Percentiles rank a stretch among this genome's conserved stretches.
phyloP scores from a whole-genome alignment of 352 stramenopile genomes.

The Globisporangium iwayamae region DNA sequence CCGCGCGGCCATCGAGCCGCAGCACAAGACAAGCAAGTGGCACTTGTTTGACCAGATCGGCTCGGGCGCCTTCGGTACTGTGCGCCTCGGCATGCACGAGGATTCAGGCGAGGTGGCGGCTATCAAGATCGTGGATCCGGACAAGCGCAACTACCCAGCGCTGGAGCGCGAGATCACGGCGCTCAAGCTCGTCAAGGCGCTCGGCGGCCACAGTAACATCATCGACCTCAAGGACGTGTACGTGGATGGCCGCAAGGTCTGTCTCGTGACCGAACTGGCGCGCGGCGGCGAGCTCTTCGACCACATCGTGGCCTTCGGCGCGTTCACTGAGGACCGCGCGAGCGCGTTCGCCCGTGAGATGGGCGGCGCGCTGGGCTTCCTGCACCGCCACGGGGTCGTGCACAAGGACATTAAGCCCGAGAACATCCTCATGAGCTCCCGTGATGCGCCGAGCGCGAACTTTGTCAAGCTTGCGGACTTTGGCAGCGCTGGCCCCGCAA shows the following conservation, averaged over 20 bases:
- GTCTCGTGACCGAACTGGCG: constrained; percentile 85
- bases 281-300: constrained; percentile 90
- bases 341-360: constrained; percentile 51
- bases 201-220: constrained; percentile 85
- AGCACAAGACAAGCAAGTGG: constrained; percentile 30
- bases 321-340: constrained; percentile 49
- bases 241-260: constrained; percentile 71
- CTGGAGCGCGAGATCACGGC: constrained; percentile 68
- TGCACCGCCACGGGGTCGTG: constrained; percentile 67
- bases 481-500: constrained; percentile 62
- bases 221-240: constrained; percentile 82
- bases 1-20: constrained; percentile 32
- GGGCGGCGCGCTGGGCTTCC: constrained; percentile 55
- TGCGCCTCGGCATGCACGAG: constrained; percentile 63
- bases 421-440: constrained; percentile 53
- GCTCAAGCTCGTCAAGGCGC: constrained; percentile 67
- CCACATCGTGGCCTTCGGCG: constrained; percentile 72
- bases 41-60: constrained; percentile 75
- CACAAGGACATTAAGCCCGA: constrained; percentile 85
- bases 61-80: constrained; percentile 62
- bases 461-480: constrained; percentile 77
- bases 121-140: constrained; percentile 65
- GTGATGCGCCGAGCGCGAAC: not conserved
- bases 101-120: constrained; percentile 67
- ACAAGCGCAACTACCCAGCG: constrained; percentile 40